Evolutionary conservation across 345 rosid species (phyloP), one percentile per base, ranked within the genome.

Genomic region (Leavenworthia alabamica): DNA sequence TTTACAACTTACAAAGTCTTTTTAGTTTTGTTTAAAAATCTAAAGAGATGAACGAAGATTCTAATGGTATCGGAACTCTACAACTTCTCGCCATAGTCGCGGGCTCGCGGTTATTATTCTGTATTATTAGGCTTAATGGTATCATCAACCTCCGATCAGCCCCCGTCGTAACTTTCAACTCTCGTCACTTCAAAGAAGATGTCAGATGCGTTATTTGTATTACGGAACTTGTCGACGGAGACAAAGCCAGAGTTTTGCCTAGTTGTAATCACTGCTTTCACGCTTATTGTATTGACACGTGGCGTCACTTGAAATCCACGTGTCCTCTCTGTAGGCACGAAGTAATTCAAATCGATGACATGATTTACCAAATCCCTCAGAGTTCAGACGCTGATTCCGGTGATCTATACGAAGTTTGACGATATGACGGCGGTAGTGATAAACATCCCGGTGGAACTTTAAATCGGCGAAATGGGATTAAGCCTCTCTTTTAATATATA

Each of bases 191-290:
- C 60, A 78, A 73, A 55, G 83, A 82, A 5, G 74, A 79, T 2
- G 63, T 77, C 5, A 84, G 76, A 66, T 81, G 96, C 36, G 86
- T 88, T 0, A 86, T 89, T 65, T 89, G 94, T 53, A 62, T 89
- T 49, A 82, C 70, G 26, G 96, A 89, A 58, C 70, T 86, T 11
- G 77, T 62, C 3, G 77, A 78, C 40, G 86, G 82, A 6, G 97
- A 89, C 37, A 80, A 56, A 63, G 85, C 85, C 4, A 81, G 82
- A 67, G 26, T 75, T 32, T 63, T 89, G 29, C 87, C 95, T 0
- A 79, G 75, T 32, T 89, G 95, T 39, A 83, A 73, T 36, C 97
- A 89, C 10, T 80, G 85, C 1, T 89, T 89, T 61, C 96, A 89
- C 17, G 77, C 79, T 4, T 89, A 82, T 8, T 89, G 92, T 54